Percentiles rank a stretch among this genome's conserved stretches.
Conservation (phyloP, 1,284 basidiomycete species). For the Rhizoctonia solani region DNA sequence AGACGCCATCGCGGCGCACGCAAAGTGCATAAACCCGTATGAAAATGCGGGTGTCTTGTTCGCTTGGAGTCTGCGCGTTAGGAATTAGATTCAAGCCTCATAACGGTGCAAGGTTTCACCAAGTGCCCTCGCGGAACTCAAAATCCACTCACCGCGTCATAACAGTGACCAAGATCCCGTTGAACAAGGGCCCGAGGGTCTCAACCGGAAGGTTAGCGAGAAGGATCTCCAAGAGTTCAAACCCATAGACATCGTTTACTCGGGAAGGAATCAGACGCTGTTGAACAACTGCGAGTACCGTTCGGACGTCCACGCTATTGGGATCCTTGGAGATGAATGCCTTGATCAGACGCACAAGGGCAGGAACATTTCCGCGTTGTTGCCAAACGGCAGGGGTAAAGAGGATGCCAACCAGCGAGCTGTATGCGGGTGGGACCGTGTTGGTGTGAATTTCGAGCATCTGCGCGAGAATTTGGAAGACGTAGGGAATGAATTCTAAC, state of each 20-base stretch:
- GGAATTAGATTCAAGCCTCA: neutral
- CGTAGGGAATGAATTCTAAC: constrained; percentile 94
- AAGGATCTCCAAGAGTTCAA: constrained; percentile 84
- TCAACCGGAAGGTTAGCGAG: constrained; percentile 46
- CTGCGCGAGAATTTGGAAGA: constrained; percentile 96
- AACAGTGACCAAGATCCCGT: constrained; percentile 34
- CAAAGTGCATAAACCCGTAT: constrained; percentile 80
- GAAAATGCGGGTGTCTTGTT: constrained; percentile 91
- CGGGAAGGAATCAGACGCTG: constrained; percentile 87
- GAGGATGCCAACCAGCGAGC: constrained; percentile 77
- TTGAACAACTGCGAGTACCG: constrained; percentile 88
- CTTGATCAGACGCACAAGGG: constrained; percentile 85
- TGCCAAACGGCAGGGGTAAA: constrained; percentile 90
- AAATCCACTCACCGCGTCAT: constrained; percentile 28
- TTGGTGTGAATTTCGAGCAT: constrained; percentile 84
- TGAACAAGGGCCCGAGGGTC: constrained; percentile 27
- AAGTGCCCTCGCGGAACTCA: no score
- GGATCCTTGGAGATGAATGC: constrained; percentile 82
- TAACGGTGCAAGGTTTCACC: neutral
- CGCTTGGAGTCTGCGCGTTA: constrained; percentile 70
- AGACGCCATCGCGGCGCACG: constrained; percentile 76
- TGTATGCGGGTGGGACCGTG: constrained; percentile 76
- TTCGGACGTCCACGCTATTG: constrained; percentile 69
- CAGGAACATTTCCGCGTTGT: constrained; percentile 94
- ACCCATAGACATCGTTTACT: constrained; percentile 87